These are phyloP conservation scores for Oropetium thomaeum DNA, from an alignment of 176 grass and related monocot genomes.

Conservation along the genomic window DNA sequence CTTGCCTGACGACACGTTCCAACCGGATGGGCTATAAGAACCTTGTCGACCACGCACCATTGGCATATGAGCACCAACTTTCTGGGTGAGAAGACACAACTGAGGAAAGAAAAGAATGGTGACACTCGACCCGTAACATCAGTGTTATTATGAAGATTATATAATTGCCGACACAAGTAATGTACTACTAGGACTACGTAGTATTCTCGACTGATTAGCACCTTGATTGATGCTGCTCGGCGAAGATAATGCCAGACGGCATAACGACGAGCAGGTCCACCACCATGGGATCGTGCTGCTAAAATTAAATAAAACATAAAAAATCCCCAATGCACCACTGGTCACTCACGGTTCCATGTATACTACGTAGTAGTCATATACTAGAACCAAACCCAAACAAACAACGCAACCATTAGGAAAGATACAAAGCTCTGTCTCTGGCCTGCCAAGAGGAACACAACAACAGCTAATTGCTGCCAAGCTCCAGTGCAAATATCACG, in stretches of 20 bases:
- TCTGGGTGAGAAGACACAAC: neutral
- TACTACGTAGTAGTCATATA: neutral
- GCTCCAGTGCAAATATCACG: neutral
- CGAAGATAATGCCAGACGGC: slow-evolving; percentile 15
- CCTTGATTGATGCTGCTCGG: neutral
- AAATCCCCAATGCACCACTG: slow-evolving; percentile 16
- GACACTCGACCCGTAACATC: neutral
- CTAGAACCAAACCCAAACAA: slow-evolving; percentile 18
- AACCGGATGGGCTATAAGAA: neutral
- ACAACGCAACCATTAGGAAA: slow-evolving; percentile 19
- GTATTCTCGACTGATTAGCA: too few relatives aligned
- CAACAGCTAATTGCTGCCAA: neutral
- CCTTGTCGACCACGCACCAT: neutral
- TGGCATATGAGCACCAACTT: slow-evolving; percentile 22
- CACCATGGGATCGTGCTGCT: neutral
- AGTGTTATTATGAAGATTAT: neutral
- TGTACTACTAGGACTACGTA: neutral
- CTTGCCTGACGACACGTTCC: neutral
- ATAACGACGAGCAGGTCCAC: slow-evolving; percentile 7
- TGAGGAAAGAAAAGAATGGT: neutral
- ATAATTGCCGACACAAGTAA: neutral
- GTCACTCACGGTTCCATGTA: neutral
- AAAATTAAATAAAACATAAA: too few relatives aligned
- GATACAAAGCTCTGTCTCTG: neutral
- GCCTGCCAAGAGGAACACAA: neutral